These are phyloP conservation scores for Xylaria flabelliformis DNA, from an alignment of 495 filamentous ascomycete species.

Conservation along the genomic window DNA sequence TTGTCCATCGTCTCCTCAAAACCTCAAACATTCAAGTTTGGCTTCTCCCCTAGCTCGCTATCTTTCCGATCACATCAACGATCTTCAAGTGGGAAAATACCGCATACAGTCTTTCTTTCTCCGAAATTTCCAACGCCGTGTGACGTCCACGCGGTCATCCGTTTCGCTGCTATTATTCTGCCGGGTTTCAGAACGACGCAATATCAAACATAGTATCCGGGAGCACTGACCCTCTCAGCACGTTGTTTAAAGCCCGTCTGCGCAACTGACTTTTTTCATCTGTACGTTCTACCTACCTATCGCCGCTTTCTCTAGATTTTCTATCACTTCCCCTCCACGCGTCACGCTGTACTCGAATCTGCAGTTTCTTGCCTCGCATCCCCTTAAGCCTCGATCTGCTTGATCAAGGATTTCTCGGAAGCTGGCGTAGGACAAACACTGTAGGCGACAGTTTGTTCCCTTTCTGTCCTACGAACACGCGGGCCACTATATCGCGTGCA, in stretches of 20 bases:
- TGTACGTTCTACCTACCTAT: not conserved
- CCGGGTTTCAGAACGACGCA: not conserved
- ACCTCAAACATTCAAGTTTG: not conserved
- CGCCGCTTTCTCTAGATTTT: not conserved
- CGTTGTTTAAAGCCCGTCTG: not conserved
- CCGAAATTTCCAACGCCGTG: not conserved
- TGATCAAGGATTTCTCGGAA: not conserved
- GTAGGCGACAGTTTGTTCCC: not conserved
- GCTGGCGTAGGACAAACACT: not conserved
- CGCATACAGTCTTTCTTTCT: not conserved
- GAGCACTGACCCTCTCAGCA: not conserved
- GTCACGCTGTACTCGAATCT: not conserved
- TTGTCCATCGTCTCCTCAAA: not conserved
- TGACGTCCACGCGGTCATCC: not conserved
- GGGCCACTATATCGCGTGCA: too few relatives aligned
- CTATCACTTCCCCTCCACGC: not conserved
- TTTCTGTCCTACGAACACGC: not conserved
- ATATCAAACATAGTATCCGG: not conserved
- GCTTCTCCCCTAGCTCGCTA: not conserved
- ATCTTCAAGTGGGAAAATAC: constrained; percentile 11
- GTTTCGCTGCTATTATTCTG: not conserved
- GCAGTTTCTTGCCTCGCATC: not conserved
- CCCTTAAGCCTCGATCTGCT: not conserved
- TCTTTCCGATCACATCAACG: not conserved
- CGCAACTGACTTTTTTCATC: not conserved